Evolutionary conservation across 2,329 filamentous ascomycete genomes (phyloP).

Genomic region (Peltaster fructicola): DNA sequence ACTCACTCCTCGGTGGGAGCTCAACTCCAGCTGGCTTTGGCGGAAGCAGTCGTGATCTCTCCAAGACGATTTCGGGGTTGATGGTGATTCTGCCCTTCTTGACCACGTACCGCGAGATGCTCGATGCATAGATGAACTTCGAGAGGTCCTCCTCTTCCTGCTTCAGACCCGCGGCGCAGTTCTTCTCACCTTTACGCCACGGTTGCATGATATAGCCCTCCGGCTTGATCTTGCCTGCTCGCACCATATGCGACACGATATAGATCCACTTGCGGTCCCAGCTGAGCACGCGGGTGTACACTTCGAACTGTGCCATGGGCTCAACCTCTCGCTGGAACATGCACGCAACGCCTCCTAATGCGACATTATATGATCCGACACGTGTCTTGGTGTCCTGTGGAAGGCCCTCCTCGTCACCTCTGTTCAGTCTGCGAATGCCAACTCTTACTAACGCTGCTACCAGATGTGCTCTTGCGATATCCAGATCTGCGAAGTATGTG

Average conservation of each 20-base stretch:
- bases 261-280: slow-evolving; percentile 37
- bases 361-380: slow-evolving; percentile 21
- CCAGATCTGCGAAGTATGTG: slow-evolving; percentile 77
- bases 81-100: slow-evolving; percentile 54
- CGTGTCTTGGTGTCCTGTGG: slow-evolving; percentile 12
- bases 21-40: slow-evolving; percentile 42
- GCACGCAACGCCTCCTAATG: slow-evolving; percentile 30
- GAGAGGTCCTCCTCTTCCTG: slow-evolving; percentile 20
- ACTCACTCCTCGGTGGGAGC: slow-evolving; percentile 14
- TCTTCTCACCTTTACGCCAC: slow-evolving; percentile 20
- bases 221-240: slow-evolving; percentile 25
- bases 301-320: slow-evolving; percentile 28
- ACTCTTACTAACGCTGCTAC: slow-evolving; percentile 39
- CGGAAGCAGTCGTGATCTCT: slow-evolving; percentile 57
- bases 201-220: slow-evolving; percentile 27
- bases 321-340: slow-evolving; percentile 30
- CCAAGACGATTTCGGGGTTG: slow-evolving; percentile 59
- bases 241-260: slow-evolving; percentile 29
- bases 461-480: slow-evolving; percentile 65
- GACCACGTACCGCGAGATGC: slow-evolving; percentile 32
- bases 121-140: slow-evolving; percentile 31
- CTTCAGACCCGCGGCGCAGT: too few relatives aligned
- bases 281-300: slow-evolving; percentile 29
- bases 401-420: slow-evolving; percentile 18
- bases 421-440: slow-evolving; percentile 22